Evolutionary conservation across 2,329 filamentous ascomycete species (phyloP), one percentile per base, ranked within the genome.

Genomic region (Ophiostoma sp.): DNA sequence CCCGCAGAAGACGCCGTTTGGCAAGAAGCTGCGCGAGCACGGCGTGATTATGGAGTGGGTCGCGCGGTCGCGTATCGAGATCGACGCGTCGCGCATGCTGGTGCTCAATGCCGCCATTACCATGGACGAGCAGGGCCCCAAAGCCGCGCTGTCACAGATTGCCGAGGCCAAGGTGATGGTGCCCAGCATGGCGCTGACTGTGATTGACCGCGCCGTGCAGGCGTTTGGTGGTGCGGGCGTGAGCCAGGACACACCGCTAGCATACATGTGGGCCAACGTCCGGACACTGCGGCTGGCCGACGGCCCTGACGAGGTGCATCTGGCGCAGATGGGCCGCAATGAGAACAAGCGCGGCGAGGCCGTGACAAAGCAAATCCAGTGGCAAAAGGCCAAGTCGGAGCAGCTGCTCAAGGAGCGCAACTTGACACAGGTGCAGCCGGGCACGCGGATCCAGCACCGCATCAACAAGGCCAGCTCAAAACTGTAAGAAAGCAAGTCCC

Each of bases 31-130:
- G 58, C 85, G 87, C 76, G 87, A 96, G 77, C 95, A 99, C 80
- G 95, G 94, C 74, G 91, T 97, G 49, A 94, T 97, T 79, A 87
- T 98, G 55, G 92, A 97, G 77, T 96, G 95, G 85, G 92, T 98
- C 49, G 95, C 95, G 60, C 91, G 89, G 76, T 95, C 92, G 1
- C 89, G 95, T 42, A 88, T 98, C 73, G 94, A 98, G 76, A 97
- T 99, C 75, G 94, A 98, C 78, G 87, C 93, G 0, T 92, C 94
- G 0, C 90, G 95, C 47, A 85, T 99, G 11, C 80, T 95, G 55
- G 95, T 98, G 7, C 87, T 97, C 72, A 97, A 98, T 79, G 95
- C 95, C 1, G 95, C 95, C 70, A 90, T 96, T 78, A 92, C 92
- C 81, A 98, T 99, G 81, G 95, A 99, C 80, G 85, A 91, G 73